A percentile compares a stretch with the other conserved stretches of the same genome.
These are phyloP conservation scores for Acacia acuminata DNA, from an alignment of 306 rosid species.

Conservation along the genomic window DNA sequence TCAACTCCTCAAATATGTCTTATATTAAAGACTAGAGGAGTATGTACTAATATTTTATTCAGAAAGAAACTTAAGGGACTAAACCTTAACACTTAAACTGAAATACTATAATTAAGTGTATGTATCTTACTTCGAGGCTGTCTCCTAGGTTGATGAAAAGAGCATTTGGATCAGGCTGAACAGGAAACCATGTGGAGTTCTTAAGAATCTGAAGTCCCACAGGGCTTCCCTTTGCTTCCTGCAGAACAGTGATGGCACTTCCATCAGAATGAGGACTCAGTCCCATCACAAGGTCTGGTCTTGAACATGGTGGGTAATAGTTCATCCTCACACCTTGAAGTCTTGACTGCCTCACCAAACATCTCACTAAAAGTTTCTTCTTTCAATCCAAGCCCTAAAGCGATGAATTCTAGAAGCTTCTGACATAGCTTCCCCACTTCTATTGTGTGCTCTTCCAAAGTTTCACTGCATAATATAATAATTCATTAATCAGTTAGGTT, in stretches of 20 bases:
- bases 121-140: constrained; percentile 64
- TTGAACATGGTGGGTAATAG: constrained; percentile 90
- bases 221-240: constrained; percentile 77
- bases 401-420: constrained; percentile 63
- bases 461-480: constrained; percentile 58
- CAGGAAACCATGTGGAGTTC: constrained; percentile 68
- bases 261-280: constrained; percentile 99
- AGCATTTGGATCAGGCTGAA: constrained; percentile 80
- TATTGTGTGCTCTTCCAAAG: constrained; percentile 71
- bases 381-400: constrained; percentile 62
- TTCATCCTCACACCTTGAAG: constrained; percentile 97
- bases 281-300: constrained; percentile 97
- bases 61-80: too few species aligned
- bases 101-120: too few species aligned
- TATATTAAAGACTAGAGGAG: too few species aligned
- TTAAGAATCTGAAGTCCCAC: constrained; percentile 89
- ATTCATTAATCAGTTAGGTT: neutral
- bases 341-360: constrained; percentile 88
- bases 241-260: constrained; percentile 93
- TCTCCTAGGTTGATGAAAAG: constrained; percentile 94
- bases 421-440: constrained; percentile 68
- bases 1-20: too few species aligned
- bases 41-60: too few species aligned
- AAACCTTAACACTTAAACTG: too few species aligned
- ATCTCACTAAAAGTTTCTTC: constrained; percentile 57